Base-by-base conservation (phyloP, 2,329 filamentous ascomycete genomes). In the Colletotrichum kahawae region DNA sequence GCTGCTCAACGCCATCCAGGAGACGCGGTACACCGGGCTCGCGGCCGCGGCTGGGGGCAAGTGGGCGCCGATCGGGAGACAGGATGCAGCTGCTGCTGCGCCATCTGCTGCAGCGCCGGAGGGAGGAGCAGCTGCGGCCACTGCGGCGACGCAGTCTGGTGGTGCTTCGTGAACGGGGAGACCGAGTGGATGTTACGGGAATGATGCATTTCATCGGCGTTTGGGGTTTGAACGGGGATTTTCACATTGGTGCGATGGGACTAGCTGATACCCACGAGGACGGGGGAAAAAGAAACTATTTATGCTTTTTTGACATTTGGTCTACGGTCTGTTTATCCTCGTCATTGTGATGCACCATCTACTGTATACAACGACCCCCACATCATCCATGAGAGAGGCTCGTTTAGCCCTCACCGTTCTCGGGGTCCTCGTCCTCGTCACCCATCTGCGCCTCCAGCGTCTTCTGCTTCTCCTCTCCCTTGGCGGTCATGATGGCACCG, bases 391-490 rank as follows among this genome's bases (percentile, higher is more conserved):
- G 16, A 5, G 6, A 43, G 8, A 10, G 34, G 24, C 10, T 7
- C n/a, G 33, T 18, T 72, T 71, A 87, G 51, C 86, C 86, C 80
- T 87, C 85, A 24, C 86, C 86, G 51, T 84, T 85, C 77, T 88
- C 88, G 13, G 86, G 85, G 68, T 89, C 87, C 77, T 84, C 80
- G 27, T 84, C 83, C 51, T 87, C 87, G 66, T 87, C 90, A 90
- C 90, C 65, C 33, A 75, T 48, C 18, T 56, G 57, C 4, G 68
- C 66, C 65, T 75, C 71, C 21, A 70, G 59, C 13, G 71, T 83
- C 79, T 87, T 84, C 77, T 88, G 83, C 48, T 80, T 86, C 75
- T 83, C 82, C 66, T 88, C 84, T 29, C 83, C 81, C 78, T 85
- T 84, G n/a, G 85, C 85, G 2, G 79, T 79, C 33, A 85, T 83